phyloP scores from a whole-genome alignment of 164 flowering plant species.

The Chimonanthus praecox region DNA sequence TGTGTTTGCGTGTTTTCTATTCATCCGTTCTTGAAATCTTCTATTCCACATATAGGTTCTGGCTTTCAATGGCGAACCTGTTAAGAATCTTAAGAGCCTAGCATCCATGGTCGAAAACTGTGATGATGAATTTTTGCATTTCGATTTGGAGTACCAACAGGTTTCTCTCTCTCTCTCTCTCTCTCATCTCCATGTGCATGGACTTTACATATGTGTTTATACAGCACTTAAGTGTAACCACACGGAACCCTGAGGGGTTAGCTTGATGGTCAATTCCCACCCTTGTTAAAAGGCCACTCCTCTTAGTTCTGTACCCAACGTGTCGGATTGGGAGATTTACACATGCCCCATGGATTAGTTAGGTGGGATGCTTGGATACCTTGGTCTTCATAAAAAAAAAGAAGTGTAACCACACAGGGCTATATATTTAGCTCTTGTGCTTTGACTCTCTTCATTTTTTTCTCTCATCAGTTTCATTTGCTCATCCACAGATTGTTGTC shows the following conservation, averaged over 20 bases:
- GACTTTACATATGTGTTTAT: background rate
- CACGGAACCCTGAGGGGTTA: background rate
- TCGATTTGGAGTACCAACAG: constrained; percentile 83
- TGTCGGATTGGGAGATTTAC: no score
- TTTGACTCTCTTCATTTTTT: no score
- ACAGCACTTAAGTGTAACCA: background rate
- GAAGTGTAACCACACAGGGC: no score
- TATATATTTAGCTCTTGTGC: no score
- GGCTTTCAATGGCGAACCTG: constrained; percentile 72
- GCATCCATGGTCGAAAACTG: constrained; percentile 83
- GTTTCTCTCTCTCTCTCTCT: constrained; percentile 32
- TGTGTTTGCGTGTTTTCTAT: background rate
- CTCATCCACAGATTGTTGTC: constrained; percentile 65
- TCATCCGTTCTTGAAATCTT: background rate
- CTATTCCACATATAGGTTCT: constrained; percentile 42
- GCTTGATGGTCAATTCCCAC: no score
- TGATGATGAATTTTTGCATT: constrained; percentile 64
- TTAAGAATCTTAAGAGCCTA: constrained; percentile 75
- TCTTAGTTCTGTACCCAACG: no score
- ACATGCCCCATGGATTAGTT: no score
- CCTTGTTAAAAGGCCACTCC: no score
- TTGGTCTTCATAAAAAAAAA: no score
- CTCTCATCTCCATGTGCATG: background rate
- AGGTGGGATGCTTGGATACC: no score
- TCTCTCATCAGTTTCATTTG: background rate